These are phyloP conservation scores for Irpex sp. DNA, from an alignment of 1,284 basidiomycete genomes.

Conservation along the genomic window DNA sequence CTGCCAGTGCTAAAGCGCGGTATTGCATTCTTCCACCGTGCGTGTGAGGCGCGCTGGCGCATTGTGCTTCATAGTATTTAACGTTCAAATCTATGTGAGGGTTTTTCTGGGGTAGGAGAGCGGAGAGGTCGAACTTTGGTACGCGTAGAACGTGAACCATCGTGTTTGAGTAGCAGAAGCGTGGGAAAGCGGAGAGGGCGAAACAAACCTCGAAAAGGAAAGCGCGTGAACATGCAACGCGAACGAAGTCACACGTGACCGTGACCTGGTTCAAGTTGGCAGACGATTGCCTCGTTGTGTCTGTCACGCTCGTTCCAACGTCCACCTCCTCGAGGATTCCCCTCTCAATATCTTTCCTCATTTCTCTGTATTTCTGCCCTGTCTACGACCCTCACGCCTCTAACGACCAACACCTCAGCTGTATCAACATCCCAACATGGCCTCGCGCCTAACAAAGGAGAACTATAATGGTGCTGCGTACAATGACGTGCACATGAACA, in stretches of 20 bases:
- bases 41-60: too few species aligned
- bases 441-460: constrained; percentile 6
- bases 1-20: too few species aligned
- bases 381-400: not conserved
- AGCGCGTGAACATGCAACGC: not conserved
- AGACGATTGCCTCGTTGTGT: not conserved
- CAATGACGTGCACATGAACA: constrained; percentile 67
- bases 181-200: constrained; percentile 1
- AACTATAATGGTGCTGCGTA: constrained; percentile 10
- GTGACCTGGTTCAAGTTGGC: not conserved
- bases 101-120: constrained; percentile 47
- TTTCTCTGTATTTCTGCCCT: not conserved
- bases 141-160: constrained; percentile 41
- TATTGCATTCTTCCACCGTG: too few species aligned
- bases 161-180: not conserved
- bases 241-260: not conserved
- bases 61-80: constrained; percentile 53
- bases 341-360: not conserved
- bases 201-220: not conserved
- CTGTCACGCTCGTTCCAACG: not conserved
- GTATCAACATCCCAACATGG: constrained; percentile 1
- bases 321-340: not conserved
- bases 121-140: constrained; percentile 57
- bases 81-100: constrained; percentile 61
- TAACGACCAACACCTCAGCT: not conserved